phyloP scores from a whole-genome alignment of 1,284 basidiomycete genomes.

The Butyriboletus appendiculatus region DNA sequence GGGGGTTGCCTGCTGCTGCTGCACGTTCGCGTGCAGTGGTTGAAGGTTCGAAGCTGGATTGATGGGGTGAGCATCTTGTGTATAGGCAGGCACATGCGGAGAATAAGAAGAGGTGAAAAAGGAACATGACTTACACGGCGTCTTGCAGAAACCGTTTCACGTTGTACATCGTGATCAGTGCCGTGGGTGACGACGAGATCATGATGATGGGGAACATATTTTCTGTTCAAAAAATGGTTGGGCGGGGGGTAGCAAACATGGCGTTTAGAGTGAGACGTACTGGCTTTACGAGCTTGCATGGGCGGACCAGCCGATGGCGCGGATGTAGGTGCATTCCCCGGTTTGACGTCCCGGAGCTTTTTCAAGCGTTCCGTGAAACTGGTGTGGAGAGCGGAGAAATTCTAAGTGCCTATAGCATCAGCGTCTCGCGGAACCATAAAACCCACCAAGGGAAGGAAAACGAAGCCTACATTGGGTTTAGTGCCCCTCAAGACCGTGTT shows the following conservation, averaged over 20 bases:
- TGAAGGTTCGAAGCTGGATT: constrained; percentile 73
- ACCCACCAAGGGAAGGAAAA: not conserved
- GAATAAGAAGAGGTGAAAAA: not conserved
- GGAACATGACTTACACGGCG: constrained; percentile 57
- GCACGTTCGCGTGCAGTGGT: constrained; percentile 71
- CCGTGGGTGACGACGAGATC: constrained; percentile 93
- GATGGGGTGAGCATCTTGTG: not conserved
- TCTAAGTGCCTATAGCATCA: constrained; percentile 43
- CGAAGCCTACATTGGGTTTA: constrained; percentile 65
- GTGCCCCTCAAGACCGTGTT: constrained; percentile 75
- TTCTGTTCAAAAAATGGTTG: constrained; percentile 35
- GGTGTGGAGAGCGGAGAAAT: constrained; percentile 66
- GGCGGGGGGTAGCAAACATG: too few relatives aligned
- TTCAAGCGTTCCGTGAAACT: constrained; percentile 76
- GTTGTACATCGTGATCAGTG: constrained; percentile 97
- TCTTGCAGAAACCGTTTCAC: constrained; percentile 93
- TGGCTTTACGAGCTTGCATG: constrained; percentile 61
- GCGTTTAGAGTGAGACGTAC: constrained; percentile 39
- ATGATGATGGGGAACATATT: constrained; percentile 91
- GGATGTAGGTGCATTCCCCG: constrained; percentile 42
- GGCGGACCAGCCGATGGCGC: constrained; percentile 45
- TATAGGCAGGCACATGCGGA: not conserved
- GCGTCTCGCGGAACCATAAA: not conserved
- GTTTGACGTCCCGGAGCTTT: constrained; percentile 63
- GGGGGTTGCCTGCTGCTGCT: constrained; percentile 68